Evolutionary conservation across 306 rosid genomes (phyloP).

Genomic region (Cyclanthera cordifolia): DNA sequence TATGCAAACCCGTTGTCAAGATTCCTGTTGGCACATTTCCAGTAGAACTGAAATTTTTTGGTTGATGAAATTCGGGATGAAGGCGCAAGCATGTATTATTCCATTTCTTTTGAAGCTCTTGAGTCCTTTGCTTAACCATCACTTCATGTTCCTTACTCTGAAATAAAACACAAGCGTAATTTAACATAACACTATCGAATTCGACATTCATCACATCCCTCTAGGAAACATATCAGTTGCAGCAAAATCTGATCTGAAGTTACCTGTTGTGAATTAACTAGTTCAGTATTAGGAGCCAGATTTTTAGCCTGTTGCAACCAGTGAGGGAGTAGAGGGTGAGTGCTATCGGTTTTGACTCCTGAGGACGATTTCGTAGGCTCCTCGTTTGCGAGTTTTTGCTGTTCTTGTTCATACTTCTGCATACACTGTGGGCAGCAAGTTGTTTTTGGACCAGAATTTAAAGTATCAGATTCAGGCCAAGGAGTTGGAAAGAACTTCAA

Average conservation of each 20-base stretch:
- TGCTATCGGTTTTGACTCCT: constrained; percentile 41
- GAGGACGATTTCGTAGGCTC: constrained; percentile 52
- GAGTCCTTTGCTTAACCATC: constrained; percentile 25
- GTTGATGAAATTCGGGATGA: constrained; percentile 67
- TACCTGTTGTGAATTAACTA: constrained; percentile 18
- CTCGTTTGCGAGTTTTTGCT: constrained; percentile 33
- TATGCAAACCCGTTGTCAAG: constrained; percentile 39
- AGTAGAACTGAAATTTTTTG: constrained; percentile 35
- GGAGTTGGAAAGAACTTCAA: constrained; percentile 48
- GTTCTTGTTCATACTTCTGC: constrained; percentile 48
- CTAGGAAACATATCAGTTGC: not conserved
- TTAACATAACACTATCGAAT: not conserved
- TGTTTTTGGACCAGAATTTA: constrained; percentile 35
- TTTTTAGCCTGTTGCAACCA: constrained; percentile 81
- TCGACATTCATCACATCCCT: not conserved
- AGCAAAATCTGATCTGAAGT: not conserved
- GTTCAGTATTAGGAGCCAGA: constrained; percentile 37
- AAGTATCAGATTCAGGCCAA: constrained; percentile 40
- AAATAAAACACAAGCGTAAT: not conserved
- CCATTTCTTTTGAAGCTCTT: constrained; percentile 80
- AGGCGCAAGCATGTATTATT: constrained; percentile 44
- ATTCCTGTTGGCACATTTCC: constrained; percentile 37
- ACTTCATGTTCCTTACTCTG: constrained; percentile 7
- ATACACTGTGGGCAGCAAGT: constrained; percentile 59
- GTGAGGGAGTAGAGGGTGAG: constrained; percentile 47